Conservation (phyloP, 2,329 filamentous ascomycete species). For the Pseudopithomyces chartarum region DNA sequence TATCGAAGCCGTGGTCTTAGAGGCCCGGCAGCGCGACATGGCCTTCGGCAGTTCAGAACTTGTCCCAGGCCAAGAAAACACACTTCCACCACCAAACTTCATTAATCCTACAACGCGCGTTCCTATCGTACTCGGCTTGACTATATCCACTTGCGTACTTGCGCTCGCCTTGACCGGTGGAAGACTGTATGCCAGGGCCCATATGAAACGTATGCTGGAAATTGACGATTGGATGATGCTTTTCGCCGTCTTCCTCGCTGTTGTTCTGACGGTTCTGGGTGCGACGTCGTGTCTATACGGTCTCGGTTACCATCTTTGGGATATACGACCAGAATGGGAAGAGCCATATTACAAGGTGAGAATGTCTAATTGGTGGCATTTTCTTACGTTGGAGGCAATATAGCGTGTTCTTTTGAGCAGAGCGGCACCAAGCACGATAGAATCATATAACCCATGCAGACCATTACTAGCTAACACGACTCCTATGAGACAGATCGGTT, state of each 20-base stretch:
- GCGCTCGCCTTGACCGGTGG: background rate
- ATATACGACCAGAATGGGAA: constrained; percentile 1
- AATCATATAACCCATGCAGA: background rate
- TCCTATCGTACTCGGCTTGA: constrained; percentile 2
- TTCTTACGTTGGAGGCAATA: no score
- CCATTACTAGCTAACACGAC: background rate
- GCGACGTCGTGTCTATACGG: constrained; percentile 1
- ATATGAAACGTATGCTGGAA: background rate
- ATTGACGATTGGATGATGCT: constrained; percentile 6
- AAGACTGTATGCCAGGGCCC: background rate
- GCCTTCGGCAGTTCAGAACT: constrained; percentile 2
- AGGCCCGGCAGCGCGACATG: background rate
- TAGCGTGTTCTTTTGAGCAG: background rate
- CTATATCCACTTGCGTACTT: constrained; percentile 4
- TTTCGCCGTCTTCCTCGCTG: background rate
- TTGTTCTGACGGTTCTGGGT: background rate
- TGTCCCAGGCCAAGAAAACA: background rate
- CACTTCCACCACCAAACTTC: constrained; percentile 3
- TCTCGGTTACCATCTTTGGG: constrained; percentile 4
- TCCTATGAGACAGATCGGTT: background rate
- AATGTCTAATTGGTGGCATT: background rate
- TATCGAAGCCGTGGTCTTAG: no score
- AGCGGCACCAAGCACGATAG: no score
- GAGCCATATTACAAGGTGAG: constrained; percentile 7
- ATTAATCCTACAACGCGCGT: constrained; percentile 3